A percentile compares a stretch with the other conserved stretches of the same genome.
Evolutionary conservation across 805 yeast genomes (phyloP).

Genomic region (Komagataella pastoris): DNA sequence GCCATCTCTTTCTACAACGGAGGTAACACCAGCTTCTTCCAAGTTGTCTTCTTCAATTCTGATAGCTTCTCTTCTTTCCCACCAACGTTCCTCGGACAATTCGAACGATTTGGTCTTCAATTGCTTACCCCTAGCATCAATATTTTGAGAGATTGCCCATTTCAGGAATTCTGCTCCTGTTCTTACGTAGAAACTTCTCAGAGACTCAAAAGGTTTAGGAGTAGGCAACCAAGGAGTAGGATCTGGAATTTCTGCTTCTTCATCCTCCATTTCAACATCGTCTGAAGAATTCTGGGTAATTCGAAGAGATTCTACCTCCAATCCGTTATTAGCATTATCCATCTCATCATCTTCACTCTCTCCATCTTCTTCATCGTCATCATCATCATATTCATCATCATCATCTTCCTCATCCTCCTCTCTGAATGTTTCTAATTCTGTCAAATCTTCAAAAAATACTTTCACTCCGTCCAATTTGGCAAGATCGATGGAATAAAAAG

Average conservation of each 20-base stretch:
- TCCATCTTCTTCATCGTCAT: slow-evolving; percentile 42
- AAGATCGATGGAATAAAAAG: slow-evolving; percentile 76
- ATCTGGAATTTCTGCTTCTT: slow-evolving; percentile 68
- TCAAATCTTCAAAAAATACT: slow-evolving; percentile 80
- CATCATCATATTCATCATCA: slow-evolving; percentile 50
- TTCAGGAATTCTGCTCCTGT: slow-evolving; percentile 79
- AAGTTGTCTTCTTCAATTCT: slow-evolving; percentile 78
- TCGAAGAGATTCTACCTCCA: slow-evolving; percentile 53
- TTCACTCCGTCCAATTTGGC: slow-evolving; percentile 80
- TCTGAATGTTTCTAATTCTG: slow-evolving; percentile 37
- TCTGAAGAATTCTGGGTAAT: slow-evolving; percentile 15
- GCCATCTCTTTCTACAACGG: slow-evolving; percentile 65
- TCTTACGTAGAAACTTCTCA: slow-evolving; percentile 75
- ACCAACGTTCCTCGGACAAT: slow-evolving; percentile 88
- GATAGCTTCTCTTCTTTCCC: slow-evolving; percentile 95
- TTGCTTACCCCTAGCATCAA: slow-evolving; percentile 80
- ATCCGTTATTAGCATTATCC: slow-evolving; percentile 28
- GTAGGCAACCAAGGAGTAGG: slow-evolving; percentile 95
- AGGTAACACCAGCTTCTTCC: slow-evolving; percentile 91
- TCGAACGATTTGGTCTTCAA: slow-evolving; percentile 84
- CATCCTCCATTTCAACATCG: slow-evolving; percentile 45
- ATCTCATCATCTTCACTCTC: slow-evolving; percentile 28
- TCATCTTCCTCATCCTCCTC: slow-evolving; percentile 51
- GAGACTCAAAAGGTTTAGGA: slow-evolving; percentile 83
- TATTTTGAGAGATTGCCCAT: slow-evolving; percentile 84